Evolutionary conservation across 495 filamentous ascomycete genomes (phyloP).

Genomic region (Penicillium paxilli): DNA sequence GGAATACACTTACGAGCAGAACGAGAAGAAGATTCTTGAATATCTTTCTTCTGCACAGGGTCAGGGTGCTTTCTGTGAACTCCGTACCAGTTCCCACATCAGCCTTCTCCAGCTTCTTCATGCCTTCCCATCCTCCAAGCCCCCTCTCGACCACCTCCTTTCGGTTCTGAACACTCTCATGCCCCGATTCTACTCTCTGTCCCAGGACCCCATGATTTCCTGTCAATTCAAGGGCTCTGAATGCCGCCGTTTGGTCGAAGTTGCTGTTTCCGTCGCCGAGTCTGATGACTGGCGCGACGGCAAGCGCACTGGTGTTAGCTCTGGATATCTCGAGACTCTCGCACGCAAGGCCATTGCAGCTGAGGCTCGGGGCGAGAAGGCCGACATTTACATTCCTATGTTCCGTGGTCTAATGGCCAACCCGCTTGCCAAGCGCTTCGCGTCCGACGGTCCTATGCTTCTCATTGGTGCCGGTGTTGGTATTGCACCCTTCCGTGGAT

Average conservation of each 20-base stretch:
- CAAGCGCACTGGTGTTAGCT: constrained; percentile 67
- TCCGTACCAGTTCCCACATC: constrained; percentile 85
- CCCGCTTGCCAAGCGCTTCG: constrained; percentile 85
- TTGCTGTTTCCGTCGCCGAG: constrained; percentile 93
- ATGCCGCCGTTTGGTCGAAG: constrained; percentile 82
- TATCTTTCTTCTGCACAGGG: constrained; percentile 89
- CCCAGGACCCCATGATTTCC: constrained; percentile 89
- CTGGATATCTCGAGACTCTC: constrained; percentile 83
- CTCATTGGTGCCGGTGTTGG: constrained; percentile 96
- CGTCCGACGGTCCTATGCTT: constrained; percentile 92
- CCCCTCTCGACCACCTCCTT: constrained; percentile 77
- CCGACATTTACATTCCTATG: constrained; percentile 81
- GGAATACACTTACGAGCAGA: constrained; percentile 74
- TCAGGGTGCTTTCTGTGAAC: constrained; percentile 91
- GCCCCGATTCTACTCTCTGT: constrained; percentile 97
- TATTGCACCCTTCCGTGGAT: constrained; percentile 94
- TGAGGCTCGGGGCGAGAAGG: constrained; percentile 49
- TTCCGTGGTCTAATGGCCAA: constrained; percentile 99
- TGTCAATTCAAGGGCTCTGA: constrained; percentile 65
- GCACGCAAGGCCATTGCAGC: constrained; percentile 68
- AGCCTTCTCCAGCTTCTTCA: constrained; percentile 80
- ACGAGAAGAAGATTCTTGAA: constrained; percentile 83
- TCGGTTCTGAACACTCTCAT: constrained; percentile 82
- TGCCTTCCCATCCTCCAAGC: constrained; percentile 89
- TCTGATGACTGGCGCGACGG: constrained; percentile 74